These are phyloP conservation scores for Acidomyces sp. DNA, from an alignment of 495 filamentous ascomycete genomes.

Conservation along the genomic window DNA sequence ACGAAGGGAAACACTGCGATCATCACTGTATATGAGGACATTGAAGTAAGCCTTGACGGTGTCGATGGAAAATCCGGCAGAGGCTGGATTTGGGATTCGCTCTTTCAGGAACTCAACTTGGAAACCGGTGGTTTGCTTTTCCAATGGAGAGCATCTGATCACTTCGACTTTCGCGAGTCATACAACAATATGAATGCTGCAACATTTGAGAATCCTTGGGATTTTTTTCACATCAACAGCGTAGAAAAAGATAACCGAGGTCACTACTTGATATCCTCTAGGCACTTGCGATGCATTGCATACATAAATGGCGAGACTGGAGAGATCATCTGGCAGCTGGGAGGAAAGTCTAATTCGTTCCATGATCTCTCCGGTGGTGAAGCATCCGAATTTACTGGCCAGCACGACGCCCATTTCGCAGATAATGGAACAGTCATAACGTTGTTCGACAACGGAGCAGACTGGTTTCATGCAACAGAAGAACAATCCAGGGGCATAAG, in stretches of 20 bases:
- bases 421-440: conserved; percentile 18
- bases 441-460: conserved; percentile 25
- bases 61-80: conserved; percentile 6
- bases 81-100: conserved; percentile 20
- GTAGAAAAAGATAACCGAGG: conserved; percentile 22
- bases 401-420: conserved; percentile 25
- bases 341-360: conserved; percentile 22
- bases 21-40: conserved; percentile 21
- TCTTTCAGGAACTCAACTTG: conserved; percentile 25
- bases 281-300: conserved; percentile 16
- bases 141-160: conserved; percentile 31
- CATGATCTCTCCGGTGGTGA: conserved; percentile 15
- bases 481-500: conserved; percentile 9
- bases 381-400: conserved; percentile 22
- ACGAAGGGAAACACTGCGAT: conserved; percentile 19
- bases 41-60: conserved; percentile 3
- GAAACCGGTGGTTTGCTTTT: conserved; percentile 25
- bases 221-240: conserved; percentile 27
- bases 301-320: conserved; percentile 19
- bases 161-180: conserved; percentile 22
- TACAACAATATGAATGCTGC: conserved; percentile 12
- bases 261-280: conserved; percentile 22
- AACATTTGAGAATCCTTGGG: conserved; percentile 17
- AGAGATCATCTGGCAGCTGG: conserved; percentile 19
- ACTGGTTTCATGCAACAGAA: conserved; percentile 5